Evolutionary conservation across 441 rosid genomes (phyloP).

Genomic region (Pelargonium myrrhifolium): DNA sequence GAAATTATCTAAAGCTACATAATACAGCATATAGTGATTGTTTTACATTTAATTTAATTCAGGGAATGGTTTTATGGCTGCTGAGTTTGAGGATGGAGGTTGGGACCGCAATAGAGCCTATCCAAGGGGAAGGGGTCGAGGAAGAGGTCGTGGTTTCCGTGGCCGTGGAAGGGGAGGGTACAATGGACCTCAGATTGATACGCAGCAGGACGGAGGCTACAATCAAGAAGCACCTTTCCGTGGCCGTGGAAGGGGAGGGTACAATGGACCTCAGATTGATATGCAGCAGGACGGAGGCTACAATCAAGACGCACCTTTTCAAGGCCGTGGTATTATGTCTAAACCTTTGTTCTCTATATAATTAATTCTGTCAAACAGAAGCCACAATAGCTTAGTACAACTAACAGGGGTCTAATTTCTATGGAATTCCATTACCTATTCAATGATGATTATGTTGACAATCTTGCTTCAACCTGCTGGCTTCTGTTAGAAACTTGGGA

Average conservation of each 20-base stretch:
- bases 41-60: conserved; percentile 14
- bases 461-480: too few relatives aligned
- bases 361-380: too few relatives aligned
- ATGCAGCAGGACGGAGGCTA: not conserved
- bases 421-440: not conserved
- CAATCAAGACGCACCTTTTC: not conserved
- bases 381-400: not conserved
- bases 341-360: too few relatives aligned
- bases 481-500: not conserved
- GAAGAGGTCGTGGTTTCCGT: conserved; percentile 66
- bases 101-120: conserved; percentile 54
- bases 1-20: not conserved
- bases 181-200: conserved; percentile 46
- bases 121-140: conserved; percentile 61
- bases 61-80: conserved; percentile 37
- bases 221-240: conserved; percentile 44
- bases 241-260: not conserved
- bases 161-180: conserved; percentile 80
- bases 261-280: not conserved
- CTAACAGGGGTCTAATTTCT: not conserved
- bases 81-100: conserved; percentile 70
- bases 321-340: not conserved
- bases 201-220: conserved; percentile 44
- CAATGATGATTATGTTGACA: not conserved
- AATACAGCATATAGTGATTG: not conserved